Evolutionary conservation across 768 basidiomycete species (phyloP).

Genomic region (Mycena epipterygia): DNA sequence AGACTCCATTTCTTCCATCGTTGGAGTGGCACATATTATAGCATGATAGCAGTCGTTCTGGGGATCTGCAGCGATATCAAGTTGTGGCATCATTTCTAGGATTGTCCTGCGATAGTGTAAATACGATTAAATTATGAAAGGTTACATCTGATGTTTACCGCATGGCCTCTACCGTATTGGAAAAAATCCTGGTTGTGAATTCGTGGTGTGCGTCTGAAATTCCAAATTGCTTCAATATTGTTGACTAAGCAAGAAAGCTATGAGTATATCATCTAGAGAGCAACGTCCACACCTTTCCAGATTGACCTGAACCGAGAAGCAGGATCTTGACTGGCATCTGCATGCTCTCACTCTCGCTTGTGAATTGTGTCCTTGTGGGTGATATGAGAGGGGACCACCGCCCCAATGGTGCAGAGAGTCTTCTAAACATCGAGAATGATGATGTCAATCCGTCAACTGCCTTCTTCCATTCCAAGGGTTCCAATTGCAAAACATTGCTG

Average conservation of each 20-base stretch:
- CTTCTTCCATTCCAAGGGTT: constrained; percentile 19
- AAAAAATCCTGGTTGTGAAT: not conserved
- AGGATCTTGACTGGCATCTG: constrained; percentile 10
- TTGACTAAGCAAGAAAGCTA: constrained; percentile 1
- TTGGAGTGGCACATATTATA: not conserved
- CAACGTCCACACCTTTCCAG: constrained; percentile 10
- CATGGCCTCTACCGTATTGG: constrained; percentile 4
- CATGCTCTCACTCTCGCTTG: constrained; percentile 7
- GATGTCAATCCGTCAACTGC: constrained; percentile 8
- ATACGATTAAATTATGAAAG: not conserved
- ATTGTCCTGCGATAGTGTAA: constrained; percentile 10
- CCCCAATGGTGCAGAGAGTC: constrained; percentile 5
- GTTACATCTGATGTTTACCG: constrained; percentile 5
- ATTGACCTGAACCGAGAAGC: constrained; percentile 8
- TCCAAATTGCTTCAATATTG: constrained; percentile 16
- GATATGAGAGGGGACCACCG: constrained; percentile 7
- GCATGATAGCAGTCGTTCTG: not conserved
- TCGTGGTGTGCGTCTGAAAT: not conserved
- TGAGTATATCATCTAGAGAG: constrained; percentile 10
- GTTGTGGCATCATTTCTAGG: constrained; percentile 4
- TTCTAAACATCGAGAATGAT: constrained; percentile 9
- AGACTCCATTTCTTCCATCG: not conserved
- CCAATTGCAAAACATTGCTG: constrained; percentile 10
- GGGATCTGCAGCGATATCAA: not conserved
- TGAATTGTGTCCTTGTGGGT: constrained; percentile 13